These are phyloP conservation scores for Sporothrix curviconia DNA, from an alignment of 2,329 filamentous ascomycete genomes.

Conservation along the genomic window DNA sequence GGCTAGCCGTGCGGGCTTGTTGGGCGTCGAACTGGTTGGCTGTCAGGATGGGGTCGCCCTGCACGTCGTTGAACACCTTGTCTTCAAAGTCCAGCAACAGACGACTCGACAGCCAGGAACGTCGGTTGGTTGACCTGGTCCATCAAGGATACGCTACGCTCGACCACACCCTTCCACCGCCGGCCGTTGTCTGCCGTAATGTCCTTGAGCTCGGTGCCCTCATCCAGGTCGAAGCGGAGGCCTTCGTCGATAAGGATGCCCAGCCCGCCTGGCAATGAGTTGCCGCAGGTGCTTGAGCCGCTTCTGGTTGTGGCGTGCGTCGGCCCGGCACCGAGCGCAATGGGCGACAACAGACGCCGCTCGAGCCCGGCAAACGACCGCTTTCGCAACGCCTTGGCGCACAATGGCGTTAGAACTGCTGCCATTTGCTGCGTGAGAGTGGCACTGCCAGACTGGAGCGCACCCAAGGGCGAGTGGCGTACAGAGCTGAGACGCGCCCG, in stretches of 20 bases:
- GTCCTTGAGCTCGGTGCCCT: slow-evolving; percentile 35
- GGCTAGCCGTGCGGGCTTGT: slow-evolving; percentile 55
- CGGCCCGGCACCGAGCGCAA: slow-evolving; percentile 67
- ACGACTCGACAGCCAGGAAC: slow-evolving; percentile 57
- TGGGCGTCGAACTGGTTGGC: slow-evolving; percentile 43
- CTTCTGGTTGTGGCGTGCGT: slow-evolving; percentile 68
- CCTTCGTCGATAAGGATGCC: slow-evolving; percentile 85
- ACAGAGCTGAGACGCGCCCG: slow-evolving; percentile 35
- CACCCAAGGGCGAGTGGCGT: slow-evolving; percentile 19
- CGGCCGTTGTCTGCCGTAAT: slow-evolving; percentile 34
- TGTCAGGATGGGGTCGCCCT: slow-evolving; percentile 53
- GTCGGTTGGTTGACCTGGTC: slow-evolving; percentile 73
- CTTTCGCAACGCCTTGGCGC: slow-evolving; percentile 64
- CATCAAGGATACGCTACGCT: slow-evolving; percentile 77
- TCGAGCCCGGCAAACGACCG: slow-evolving; percentile 66
- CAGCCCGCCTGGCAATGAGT: slow-evolving; percentile 76
- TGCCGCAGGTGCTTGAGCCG: slow-evolving; percentile 66
- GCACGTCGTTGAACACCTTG: slow-evolving; percentile 56
- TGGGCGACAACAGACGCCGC: slow-evolving; percentile 66
- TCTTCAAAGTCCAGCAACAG: slow-evolving; percentile 60
- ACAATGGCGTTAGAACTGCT: slow-evolving; percentile 76
- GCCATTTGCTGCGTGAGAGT: slow-evolving; percentile 50
- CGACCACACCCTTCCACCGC: slow-evolving; percentile 65
- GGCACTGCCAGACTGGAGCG: slow-evolving; percentile 19
- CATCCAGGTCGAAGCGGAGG: slow-evolving; percentile 54